Base-by-base conservation (phyloP, 495 filamentous ascomycete genomes). In the Poronia punctata region DNA sequence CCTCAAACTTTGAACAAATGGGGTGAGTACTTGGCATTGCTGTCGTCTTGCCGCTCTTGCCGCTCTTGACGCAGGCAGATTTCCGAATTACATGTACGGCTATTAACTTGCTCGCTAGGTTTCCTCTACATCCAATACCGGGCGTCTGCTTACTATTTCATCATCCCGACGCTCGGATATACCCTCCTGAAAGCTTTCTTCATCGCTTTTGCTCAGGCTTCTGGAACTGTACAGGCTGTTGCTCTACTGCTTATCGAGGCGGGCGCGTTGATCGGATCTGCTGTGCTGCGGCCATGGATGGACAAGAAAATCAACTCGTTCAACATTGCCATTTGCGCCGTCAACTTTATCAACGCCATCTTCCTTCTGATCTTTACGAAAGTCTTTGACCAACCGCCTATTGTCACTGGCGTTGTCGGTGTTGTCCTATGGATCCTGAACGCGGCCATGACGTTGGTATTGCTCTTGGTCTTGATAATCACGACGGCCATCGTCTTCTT, bases 121-220 rank as follows among this genome's bases (percentile, higher is more conserved):
- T 98, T 97, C 66, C 70, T 98, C 26, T 98, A 98, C 52, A 88
- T 98, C 34, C 92, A 96, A 61, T 97, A 94, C 71, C 86, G 89
- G 35, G 90, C 92, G 11, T 90, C 90, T 2, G 86, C 88, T 5
- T 98, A 98, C 70, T 98, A 95, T 67, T 98, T 93, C 60, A 84
- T 97, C 53, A 75, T 92, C 11, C 90, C 89, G 0, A 56, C 83
- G 22, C 72, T 98, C 29, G 53, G 70, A 25, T 95, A 97, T 54
- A 79, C 83, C 11, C 54, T 96, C 5, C 44, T 95, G 52, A 97
- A 96, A 68, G 77, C 80, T 29, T 78, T 95, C 66, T 97, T 97
- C 62, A 84, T 98, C 52, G 86, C 82, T 22, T 79, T 97, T 30
- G 82, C 70, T 33, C 92, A 98, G 61, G 62, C 66, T 0, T 71